Base-by-base conservation (phyloP, 129 eudicot genomes). In the Centrapalus pauciflorus region DNA sequence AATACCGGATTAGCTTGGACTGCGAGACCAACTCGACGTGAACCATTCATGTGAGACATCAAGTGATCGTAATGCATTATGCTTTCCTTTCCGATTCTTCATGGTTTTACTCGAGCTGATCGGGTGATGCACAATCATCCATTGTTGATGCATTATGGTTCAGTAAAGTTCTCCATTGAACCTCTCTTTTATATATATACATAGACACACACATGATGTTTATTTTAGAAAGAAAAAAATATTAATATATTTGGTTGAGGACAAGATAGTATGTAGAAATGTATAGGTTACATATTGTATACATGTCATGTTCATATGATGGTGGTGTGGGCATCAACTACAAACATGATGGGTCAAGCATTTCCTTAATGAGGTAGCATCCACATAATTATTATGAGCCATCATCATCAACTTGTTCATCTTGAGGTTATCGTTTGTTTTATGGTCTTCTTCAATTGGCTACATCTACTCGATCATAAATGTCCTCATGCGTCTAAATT, bases 271-370 rank as follows among this genome's bases (percentile, higher is more conserved):
- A 56, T 74, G 67, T 63, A 55, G 41, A 10, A 29, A 41, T 65
- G 61, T 66, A 66, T 66, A 34, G 69, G 74, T 66, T 57, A 75
- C 74, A 75, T 16, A 57, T 28, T 11, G 67, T 57, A 75, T 66
- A 66, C 73, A 75, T 75, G 80, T 79, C 84, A 75, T 71, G 76
- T 55, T 75, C 81, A 63, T 69, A 58, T 55, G 54, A 60, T 54
- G 37, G 20, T 26, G 54, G 38, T 77, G 89, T 76, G 63, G 72
- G 79, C 71, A 76, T 69, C 71, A 88, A 65, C 84, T 73, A 83
- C 84, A 80, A 76, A 80, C 93, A 88, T 62, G 72, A 69, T 64
- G 96, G 87, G 96, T 82, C 83, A 67, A 76, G 83, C 81, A 77
- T 72, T 70, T 48, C 80, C 78, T 68, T 64, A 77, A 72, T 60